Conservation (phyloP, 306 rosid genomes). For the Lathyrus sativus region DNA sequence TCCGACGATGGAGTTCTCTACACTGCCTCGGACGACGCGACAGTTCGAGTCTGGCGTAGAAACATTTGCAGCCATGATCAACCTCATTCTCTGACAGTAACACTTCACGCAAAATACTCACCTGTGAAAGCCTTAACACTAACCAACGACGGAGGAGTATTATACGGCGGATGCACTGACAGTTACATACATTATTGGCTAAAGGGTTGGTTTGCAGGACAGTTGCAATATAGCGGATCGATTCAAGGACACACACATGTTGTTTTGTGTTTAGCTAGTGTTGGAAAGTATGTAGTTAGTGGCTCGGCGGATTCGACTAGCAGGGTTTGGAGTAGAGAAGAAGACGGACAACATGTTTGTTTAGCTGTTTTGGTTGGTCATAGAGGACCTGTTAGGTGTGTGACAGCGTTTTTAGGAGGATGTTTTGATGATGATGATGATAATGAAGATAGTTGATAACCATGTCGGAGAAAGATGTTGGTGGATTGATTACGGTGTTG, state of each 20-base stretch:
- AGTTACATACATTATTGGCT: constrained; percentile 91
- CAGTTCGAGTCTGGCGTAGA: constrained; percentile 78
- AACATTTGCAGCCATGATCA: constrained; percentile 64
- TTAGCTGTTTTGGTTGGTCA: constrained; percentile 85
- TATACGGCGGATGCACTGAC: constrained; percentile 88
- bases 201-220: constrained; percentile 82
- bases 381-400: constrained; percentile 78
- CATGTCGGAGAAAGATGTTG: no score
- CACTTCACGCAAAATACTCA: constrained; percentile 73
- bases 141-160: constrained; percentile 49
- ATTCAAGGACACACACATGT: constrained; percentile 95
- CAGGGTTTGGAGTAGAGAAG: constrained; percentile 71
- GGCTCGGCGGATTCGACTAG: constrained; percentile 89
- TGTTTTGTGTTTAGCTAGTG: constrained; percentile 70
- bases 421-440: constrained; percentile 51
- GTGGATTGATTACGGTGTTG: constrained; percentile 84
- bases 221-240: constrained; percentile 81
- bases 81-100: constrained; percentile 76
- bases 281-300: constrained; percentile 62
- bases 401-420: constrained; percentile 50
- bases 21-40: constrained; percentile 88
- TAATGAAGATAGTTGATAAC: constrained; percentile 51
- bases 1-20: constrained; percentile 77
- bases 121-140: constrained; percentile 73
- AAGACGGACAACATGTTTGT: constrained; percentile 67